Percentiles rank a stretch among this genome's conserved stretches.
These are phyloP conservation scores for Mycosphaerella arachidis DNA, from an alignment of 2,329 filamentous ascomycete genomes.

Conservation along the genomic window DNA sequence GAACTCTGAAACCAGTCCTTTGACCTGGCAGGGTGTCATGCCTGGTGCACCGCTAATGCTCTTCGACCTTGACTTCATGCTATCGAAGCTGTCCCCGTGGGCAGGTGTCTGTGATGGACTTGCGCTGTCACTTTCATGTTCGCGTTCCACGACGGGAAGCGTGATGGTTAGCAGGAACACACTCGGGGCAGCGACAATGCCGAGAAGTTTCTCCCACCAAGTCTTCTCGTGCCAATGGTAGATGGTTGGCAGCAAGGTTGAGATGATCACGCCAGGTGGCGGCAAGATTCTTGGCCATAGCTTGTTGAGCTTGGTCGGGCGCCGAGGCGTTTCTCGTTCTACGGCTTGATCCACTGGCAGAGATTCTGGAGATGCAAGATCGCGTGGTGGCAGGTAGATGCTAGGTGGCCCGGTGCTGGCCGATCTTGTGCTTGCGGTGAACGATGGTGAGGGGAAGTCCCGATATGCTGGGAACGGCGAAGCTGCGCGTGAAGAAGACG, in stretches of 20 bases:
- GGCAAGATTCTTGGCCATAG: slow-evolving; percentile 81
- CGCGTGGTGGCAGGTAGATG: slow-evolving; percentile 49
- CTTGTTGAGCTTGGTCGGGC: slow-evolving; percentile 39
- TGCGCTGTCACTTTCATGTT: slow-evolving; percentile 36
- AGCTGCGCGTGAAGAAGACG: slow-evolving; percentile 38
- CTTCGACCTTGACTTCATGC: slow-evolving; percentile 13
- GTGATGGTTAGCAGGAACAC: slow-evolving; percentile 88
- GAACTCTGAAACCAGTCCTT: slow-evolving; percentile 14
- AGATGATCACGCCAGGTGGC: slow-evolving; percentile 63
- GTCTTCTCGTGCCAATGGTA: slow-evolving; percentile 75
- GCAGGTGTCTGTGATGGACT: slow-evolving; percentile 5
- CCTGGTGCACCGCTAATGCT: slow-evolving; percentile 11
- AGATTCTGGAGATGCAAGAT: slow-evolving; percentile 27
- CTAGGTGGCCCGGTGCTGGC: slow-evolving; percentile 44
- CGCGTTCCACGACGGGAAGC: slow-evolving; percentile 79
- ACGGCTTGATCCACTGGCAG: slow-evolving; percentile 32
- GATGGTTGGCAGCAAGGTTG: slow-evolving; percentile 82
- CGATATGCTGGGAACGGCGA: slow-evolving; percentile 66
- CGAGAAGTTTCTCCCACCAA: slow-evolving; percentile 79
- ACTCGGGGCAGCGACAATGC: slow-evolving; percentile 77
- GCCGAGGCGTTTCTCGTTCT: slow-evolving; percentile 20
- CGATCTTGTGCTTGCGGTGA: slow-evolving; percentile 33
- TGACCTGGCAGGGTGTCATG: slow-evolving; percentile 10
- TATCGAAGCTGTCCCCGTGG: slow-evolving; percentile 16
- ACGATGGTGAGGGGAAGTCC: slow-evolving; percentile 43